Evolutionary conservation across 352 stramenopile species (phyloP), one percentile per base, ranked within the genome.

Genomic region (Saprolegnia parasitica): DNA sequence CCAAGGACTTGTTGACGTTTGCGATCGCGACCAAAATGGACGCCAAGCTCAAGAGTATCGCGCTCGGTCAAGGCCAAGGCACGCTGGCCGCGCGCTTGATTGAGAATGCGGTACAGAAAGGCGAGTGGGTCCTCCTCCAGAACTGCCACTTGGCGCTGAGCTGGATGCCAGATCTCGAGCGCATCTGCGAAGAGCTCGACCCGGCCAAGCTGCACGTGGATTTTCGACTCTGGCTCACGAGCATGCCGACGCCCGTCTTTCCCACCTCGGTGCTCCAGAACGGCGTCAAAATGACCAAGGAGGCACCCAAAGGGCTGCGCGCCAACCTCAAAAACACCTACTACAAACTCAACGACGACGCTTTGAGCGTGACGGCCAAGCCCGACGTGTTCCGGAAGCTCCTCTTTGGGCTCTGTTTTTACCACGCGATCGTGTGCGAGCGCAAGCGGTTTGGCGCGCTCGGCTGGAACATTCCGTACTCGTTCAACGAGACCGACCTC

Each of bases 241-340:
- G 67, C 52, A 94, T 71, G 90, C 89, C 57, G 88, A 65, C 55
- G 21, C 65, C 57, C 26, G 50, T 68, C 45, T 96, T 96, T 73
- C 95, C 95, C 0, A 91, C 96, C 0, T 91, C 89, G 0, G 92
- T 98, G 23, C 83, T 98, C 9, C 95, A 98, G 74, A 95, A 96
- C 58, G 88, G 93, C 11, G 92, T 98, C 8, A 98, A 98, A 74
- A 98, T 98, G 90, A 98, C 95, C 1, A 98, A 98, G 65, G 95
- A 98, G 66, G 91, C 95, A 0, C 95, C 95, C 0, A 98, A 98
- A 60, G 95, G 95, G 0, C 71, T 98, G 56, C 83, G 89, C 20
- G 91, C 94, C 0, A 98, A 98, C 76, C 73, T 98, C 26, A 95
- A 94, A 39, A 95, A 93, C 72, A 95, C 91, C 29, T 98, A 98